Conservation (phyloP, 345 rosid species). For the Acer negundo region DNA sequence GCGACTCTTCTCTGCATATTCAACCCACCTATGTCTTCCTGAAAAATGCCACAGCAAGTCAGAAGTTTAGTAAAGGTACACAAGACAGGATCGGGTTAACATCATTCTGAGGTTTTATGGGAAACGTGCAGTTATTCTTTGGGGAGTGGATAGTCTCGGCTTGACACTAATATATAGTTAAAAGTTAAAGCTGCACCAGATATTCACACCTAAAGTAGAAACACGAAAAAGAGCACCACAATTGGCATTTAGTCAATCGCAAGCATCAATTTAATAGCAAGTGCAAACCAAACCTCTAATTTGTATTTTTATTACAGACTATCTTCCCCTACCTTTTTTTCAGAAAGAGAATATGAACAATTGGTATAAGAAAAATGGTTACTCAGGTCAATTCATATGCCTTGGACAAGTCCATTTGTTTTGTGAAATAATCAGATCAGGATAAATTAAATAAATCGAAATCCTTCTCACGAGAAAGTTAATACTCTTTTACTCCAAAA, state of each 20-base stretch:
- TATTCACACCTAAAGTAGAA: not conserved
- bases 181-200: not conserved
- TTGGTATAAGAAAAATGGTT: not conserved
- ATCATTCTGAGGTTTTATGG: not conserved
- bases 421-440: not conserved
- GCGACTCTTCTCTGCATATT: slow-evolving; percentile 77
- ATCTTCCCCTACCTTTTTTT: not conserved
- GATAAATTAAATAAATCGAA: too few species aligned
- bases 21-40: slow-evolving; percentile 99
- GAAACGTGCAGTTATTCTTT: not conserved
- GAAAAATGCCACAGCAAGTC: slow-evolving; percentile 14
- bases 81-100: not conserved
- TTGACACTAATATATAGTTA: not conserved
- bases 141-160: not conserved
- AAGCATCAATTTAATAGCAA: not conserved
- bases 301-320: not conserved
- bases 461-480: not conserved
- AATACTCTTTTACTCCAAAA: not conserved
- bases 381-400: not conserved
- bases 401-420: not conserved
- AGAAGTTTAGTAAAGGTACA: not conserved
- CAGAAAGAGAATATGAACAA: not conserved
- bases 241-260: not conserved
- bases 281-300: not conserved
- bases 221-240: not conserved